Evolutionary conservation across 2,329 filamentous ascomycete species (phyloP).

Genomic region (Hypomyces perniciosus): DNA sequence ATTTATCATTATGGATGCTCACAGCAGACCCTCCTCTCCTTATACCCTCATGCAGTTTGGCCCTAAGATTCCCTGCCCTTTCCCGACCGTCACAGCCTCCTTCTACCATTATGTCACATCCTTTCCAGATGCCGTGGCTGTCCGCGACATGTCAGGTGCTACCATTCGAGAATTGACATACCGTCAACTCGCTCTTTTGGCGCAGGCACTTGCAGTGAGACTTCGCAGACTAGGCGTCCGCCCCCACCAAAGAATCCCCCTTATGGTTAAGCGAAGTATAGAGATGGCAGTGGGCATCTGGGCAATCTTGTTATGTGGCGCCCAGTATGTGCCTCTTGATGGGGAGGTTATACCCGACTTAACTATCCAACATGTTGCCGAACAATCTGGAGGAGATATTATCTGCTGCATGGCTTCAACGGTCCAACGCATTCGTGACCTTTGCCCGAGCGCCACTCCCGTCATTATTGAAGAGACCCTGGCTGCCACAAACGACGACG

Average conservation of each 20-base stretch:
- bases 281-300: conserved; percentile 54
- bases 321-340: conserved; percentile 55
- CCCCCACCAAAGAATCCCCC: conserved; percentile 43
- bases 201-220: conserved; percentile 36
- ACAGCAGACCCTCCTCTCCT: background rate
- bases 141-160: conserved; percentile 29
- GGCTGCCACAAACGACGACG: background rate
- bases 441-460: conserved; percentile 20
- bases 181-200: conserved; percentile 35
- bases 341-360: conserved; percentile 45
- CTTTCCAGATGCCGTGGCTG: conserved; percentile 33
- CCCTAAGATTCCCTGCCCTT: conserved; percentile 23
- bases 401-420: conserved; percentile 42
- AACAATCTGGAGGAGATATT: conserved; percentile 38
- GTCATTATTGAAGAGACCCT: conserved; percentile 26
- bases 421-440: conserved; percentile 25
- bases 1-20: conserved; percentile 14
- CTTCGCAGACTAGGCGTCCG: conserved; percentile 34
- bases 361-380: conserved; percentile 43
- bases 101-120: conserved; percentile 33
- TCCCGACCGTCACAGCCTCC: conserved; percentile 33
- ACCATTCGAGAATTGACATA: conserved; percentile 36
- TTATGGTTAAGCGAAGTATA: conserved; percentile 49
- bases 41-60: conserved; percentile 9
- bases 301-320: conserved; percentile 50